phyloP scores from a whole-genome alignment of 129 eudicot species.

The Calendula officinalis region DNA sequence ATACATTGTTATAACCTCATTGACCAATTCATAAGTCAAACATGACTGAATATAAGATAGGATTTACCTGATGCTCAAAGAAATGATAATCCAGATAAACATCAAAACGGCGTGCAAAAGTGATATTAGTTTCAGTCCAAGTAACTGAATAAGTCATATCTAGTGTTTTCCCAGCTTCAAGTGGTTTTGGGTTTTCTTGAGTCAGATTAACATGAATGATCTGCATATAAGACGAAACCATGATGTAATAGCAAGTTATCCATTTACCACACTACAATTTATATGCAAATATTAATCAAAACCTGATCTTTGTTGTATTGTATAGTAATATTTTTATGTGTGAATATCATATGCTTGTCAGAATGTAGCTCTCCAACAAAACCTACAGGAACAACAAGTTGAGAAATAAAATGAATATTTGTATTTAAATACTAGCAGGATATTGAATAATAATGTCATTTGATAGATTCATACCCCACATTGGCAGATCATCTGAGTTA shows the following conservation, averaged over 20 bases:
- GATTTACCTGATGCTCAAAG: neutral
- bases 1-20: too few species aligned
- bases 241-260: neutral
- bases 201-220: neutral
- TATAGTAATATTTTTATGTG: conserved; percentile 65
- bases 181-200: neutral
- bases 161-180: conserved; percentile 3
- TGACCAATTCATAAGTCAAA: too few species aligned
- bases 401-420: neutral
- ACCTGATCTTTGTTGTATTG: conserved; percentile 92
- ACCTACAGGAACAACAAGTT: conserved; percentile 41
- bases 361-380: conserved; percentile 88
- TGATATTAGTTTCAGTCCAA: neutral
- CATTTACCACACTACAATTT: neutral
- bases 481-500: conserved; percentile 82
- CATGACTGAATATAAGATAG: neutral
- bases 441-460: conserved; percentile 3
- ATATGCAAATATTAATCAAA: conserved; percentile 4
- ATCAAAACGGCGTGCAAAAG: neutral
- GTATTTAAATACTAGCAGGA: neutral
- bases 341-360: conserved; percentile 84
- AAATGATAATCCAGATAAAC: neutral
- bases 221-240: neutral
- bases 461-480: conserved; percentile 75
- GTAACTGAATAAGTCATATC: neutral